A percentile compares a stretch with the other conserved stretches of the same genome.
phyloP scores from a whole-genome alignment of 768 basidiomycete species.

The Xanthoconium purpureum region DNA sequence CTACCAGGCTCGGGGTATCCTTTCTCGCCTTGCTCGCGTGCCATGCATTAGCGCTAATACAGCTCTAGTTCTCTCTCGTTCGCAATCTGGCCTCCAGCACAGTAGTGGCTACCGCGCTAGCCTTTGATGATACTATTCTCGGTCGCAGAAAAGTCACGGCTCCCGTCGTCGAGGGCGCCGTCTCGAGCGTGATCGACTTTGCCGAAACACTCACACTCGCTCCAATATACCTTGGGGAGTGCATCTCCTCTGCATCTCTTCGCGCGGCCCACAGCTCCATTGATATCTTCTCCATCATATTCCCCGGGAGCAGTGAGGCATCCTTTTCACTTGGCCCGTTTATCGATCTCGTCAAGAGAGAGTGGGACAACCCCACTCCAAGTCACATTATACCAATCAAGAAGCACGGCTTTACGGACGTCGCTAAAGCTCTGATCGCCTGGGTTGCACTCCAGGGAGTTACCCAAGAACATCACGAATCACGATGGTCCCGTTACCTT shows the following conservation, averaged over 20 bases:
- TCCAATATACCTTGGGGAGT: slow-evolving; percentile 72
- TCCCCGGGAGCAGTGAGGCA: slow-evolving; percentile 73
- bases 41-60: slow-evolving; percentile 4
- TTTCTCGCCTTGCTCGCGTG: slow-evolving; percentile 4
- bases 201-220: slow-evolving; percentile 72
- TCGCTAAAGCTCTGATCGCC: slow-evolving; percentile 67
- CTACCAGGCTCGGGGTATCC: slow-evolving; percentile 65
- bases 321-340: slow-evolving; percentile 80
- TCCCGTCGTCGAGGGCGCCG: slow-evolving; percentile 53
- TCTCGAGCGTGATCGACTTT: slow-evolving; percentile 58
- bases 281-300: slow-evolving; percentile 67
- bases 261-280: slow-evolving; percentile 73
- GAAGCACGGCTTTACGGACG: slow-evolving; percentile 60
- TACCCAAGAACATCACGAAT: slow-evolving; percentile 78
- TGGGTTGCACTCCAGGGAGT: slow-evolving; percentile 82
- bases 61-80: slow-evolving; percentile 61
- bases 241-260: slow-evolving; percentile 71
- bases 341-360: slow-evolving; percentile 73
- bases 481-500: slow-evolving; percentile 61
- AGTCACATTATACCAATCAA: slow-evolving; percentile 55
- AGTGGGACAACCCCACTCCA: slow-evolving; percentile 60
- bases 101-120: slow-evolving; percentile 54
- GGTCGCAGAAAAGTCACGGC: slow-evolving; percentile 58
- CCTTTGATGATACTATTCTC: slow-evolving; percentile 66
- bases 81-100: slow-evolving; percentile 58